These are phyloP conservation scores for Emmonsiellopsis sp. DNA, from an alignment of 2,329 filamentous ascomycete species.

Conservation along the genomic window DNA sequence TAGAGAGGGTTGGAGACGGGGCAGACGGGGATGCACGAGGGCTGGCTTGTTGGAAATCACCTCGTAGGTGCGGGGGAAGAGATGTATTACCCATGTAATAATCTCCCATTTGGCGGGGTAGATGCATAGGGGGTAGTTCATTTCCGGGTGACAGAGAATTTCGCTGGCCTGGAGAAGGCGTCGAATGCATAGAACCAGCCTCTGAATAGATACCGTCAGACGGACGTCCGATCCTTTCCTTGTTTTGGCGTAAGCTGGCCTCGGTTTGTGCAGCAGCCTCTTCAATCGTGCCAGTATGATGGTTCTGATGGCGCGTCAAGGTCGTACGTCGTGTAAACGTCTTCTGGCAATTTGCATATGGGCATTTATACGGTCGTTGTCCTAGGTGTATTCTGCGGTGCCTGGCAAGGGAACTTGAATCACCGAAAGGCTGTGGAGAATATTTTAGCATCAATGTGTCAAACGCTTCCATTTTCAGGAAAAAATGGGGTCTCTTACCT, in stretches of 20 bases:
- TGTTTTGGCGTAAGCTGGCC: constrained; percentile 61
- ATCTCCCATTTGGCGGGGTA: constrained; percentile 60
- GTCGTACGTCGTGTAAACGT: constrained; percentile 95
- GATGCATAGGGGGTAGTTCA: constrained; percentile 61
- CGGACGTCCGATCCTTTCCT: constrained; percentile 27
- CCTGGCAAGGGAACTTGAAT: constrained; percentile 85
- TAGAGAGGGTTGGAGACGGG: constrained; percentile 56
- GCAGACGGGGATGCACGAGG: constrained; percentile 55
- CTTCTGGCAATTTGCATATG: constrained; percentile 95
- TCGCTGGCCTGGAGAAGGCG: constrained; percentile 74
- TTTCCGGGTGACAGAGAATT: constrained; percentile 71
- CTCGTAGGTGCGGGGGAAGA: constrained; percentile 73
- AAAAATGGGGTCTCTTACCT: constrained; percentile 50
- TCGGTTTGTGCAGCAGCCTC: constrained; percentile 85
- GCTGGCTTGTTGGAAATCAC: constrained; percentile 62
- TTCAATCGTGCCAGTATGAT: constrained; percentile 90
- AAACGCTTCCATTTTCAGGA: not conserved
- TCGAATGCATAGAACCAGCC: constrained; percentile 44
- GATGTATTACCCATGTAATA: constrained; percentile 74
- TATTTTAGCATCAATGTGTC: not conserved
- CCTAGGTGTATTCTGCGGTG: constrained; percentile 93
- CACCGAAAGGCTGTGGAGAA: constrained; percentile 72
- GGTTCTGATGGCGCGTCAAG: constrained; percentile 88
- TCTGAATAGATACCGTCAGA: constrained; percentile 37
- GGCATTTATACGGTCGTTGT: constrained; percentile 93